Base-by-base conservation (phyloP, 2,329 filamentous ascomycete species). In the Alternaria brassicae region DNA sequence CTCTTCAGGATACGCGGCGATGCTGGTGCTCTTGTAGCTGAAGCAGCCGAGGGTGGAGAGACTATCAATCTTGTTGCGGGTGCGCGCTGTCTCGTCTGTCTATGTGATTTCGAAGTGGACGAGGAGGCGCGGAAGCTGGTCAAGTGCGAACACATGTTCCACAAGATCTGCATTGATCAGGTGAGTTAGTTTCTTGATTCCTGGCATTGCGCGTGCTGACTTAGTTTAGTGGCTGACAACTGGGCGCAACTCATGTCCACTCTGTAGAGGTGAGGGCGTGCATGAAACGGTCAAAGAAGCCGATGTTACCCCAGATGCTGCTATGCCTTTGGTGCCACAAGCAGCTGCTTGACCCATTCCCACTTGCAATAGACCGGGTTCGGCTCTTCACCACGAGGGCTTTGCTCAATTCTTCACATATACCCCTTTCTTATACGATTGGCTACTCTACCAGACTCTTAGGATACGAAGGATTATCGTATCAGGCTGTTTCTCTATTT, bases 131-230 rank as follows among this genome's bases (percentile, higher is more conserved):
- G 88, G 59, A 83, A 84, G 71, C 78, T 91, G 58, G 78, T 82
- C 58, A 88, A 86, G 72, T 91, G 88, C 78, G 83, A 83, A 45
- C 88, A 91, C 73, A 72, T 89, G 58, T 91, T 88, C 76, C 88
- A 91, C 76, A 84, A 83, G 64, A 84, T 89, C 66, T 91, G 88
- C 74, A 90, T 91, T 73, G 88, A 90, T 73, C 85, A 89, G 82
- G 87, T 89, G 80, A 69, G 82, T 71, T 37, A 17, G 4, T 19
- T 25, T 3, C 5, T 19, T 27, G n/a, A 12, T 28, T 19, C 17
- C 17, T 30, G 8, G n/a, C 23, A 8, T 19, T 21, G 21, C 53
- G 23, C 28, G 30, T 49, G 52, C 62, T 72, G 53, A 70, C 42
- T 53, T 53, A 54, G 5, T 7, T 28, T 60, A 90, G 86, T 90